Percentiles rank a stretch among this genome's conserved stretches.
phyloP scores from a whole-genome alignment of 768 basidiomycete genomes.

The Panus rudis region DNA sequence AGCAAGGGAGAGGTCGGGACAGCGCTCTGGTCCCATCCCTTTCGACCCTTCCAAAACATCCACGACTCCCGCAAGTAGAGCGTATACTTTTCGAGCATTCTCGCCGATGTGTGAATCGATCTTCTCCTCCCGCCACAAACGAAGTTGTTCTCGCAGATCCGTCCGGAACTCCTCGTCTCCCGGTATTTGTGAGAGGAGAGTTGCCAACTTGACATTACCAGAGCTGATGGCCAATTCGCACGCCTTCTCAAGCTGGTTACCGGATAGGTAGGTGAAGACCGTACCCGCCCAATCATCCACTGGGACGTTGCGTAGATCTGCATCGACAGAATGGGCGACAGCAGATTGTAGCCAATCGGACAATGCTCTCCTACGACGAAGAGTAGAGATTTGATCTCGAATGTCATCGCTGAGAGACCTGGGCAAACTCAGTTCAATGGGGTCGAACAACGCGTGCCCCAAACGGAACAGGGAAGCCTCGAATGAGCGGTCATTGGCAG shows the following conservation, averaged over 20 bases:
- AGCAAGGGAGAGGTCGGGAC: conserved; percentile 53
- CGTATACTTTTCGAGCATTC: conserved; percentile 73
- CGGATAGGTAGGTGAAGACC: conserved; percentile 76
- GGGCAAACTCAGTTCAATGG: conserved; percentile 58
- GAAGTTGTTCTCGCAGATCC: conserved; percentile 69
- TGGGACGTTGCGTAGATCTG: conserved; percentile 51
- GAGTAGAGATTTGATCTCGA: conserved; percentile 46
- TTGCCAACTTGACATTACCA: conserved; percentile 79
- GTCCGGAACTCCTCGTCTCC: conserved; percentile 69
- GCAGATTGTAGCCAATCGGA: conserved; percentile 80
- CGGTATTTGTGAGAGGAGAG: conserved; percentile 80
- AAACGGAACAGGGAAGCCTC: conserved; percentile 85
- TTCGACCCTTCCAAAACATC: conserved; percentile 49
- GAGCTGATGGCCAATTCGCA: conserved; percentile 66
- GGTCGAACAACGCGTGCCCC: conserved; percentile 84
- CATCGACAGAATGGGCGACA: conserved; percentile 64
- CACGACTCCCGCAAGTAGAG: conserved; percentile 73
- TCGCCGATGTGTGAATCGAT: conserved; percentile 62
- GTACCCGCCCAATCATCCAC: conserved; percentile 38
- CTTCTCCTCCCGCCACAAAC: conserved; percentile 76
- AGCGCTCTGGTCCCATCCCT: conserved; percentile 44
- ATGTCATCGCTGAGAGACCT: conserved; percentile 51
- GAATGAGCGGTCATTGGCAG: conserved; percentile 59
- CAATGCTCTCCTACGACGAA: conserved; percentile 74
- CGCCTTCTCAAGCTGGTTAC: conserved; percentile 83